phyloP scores from a whole-genome alignment of 306 rosid species.

The Parietaria judaica region DNA sequence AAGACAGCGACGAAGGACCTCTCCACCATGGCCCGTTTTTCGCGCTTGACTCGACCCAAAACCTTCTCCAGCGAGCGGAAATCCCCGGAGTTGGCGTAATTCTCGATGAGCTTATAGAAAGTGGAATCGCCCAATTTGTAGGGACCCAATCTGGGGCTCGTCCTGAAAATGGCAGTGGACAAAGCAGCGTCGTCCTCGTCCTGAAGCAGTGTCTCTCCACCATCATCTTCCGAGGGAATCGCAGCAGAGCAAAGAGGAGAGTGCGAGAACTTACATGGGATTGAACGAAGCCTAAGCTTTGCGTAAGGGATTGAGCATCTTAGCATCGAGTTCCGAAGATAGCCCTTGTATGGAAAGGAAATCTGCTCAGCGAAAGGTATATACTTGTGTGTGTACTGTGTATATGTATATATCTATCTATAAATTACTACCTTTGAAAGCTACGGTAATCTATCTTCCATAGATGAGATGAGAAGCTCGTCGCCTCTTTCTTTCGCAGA shows the following conservation, averaged over 20 bases:
- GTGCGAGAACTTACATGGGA: constrained; percentile 21
- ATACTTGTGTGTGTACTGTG: too few relatives aligned
- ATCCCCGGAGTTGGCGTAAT: constrained; percentile 46
- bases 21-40: constrained; percentile 54
- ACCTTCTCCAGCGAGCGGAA: constrained; percentile 51
- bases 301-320: constrained; percentile 33
- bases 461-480: too few relatives aligned
- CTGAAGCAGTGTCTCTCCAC: constrained; percentile 1
- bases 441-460: too few relatives aligned
- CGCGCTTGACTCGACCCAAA: constrained; percentile 55
- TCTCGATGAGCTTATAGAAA: constrained; percentile 61
- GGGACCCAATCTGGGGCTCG: constrained; percentile 52
- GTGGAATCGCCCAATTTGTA: constrained; percentile 71
- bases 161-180: constrained; percentile 47
- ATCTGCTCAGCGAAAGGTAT: too few relatives aligned
- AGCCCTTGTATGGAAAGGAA: background rate
- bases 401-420: too few relatives aligned
- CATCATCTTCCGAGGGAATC: constrained; percentile 17
- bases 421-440: too few relatives aligned
- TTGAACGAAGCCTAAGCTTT: constrained; percentile 17
- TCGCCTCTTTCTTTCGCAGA: too few relatives aligned
- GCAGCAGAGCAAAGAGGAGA: constrained; percentile 15
- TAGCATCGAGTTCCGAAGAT: constrained; percentile 34
- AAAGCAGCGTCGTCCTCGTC: constrained; percentile 23
- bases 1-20: constrained; percentile 53